A percentile compares a stretch with the other conserved stretches of the same genome.
phyloP scores from a whole-genome alignment of 208 protist species.

The Trypanosomatidae sp. region DNA sequence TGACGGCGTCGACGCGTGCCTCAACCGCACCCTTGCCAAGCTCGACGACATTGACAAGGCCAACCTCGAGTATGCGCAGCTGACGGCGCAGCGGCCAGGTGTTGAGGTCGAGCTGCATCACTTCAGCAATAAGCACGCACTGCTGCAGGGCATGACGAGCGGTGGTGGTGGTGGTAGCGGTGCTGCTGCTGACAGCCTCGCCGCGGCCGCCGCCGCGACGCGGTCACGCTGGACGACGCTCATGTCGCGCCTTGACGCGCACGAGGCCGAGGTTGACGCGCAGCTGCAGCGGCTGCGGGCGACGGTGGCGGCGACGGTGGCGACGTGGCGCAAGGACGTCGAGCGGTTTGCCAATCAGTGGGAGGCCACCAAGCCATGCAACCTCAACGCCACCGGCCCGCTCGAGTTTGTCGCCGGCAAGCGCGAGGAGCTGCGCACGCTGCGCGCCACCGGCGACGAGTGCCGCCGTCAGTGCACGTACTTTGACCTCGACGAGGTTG shows the following conservation, averaged over 20 bases:
- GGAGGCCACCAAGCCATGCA: conserved; percentile 91
- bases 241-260: conserved; percentile 84
- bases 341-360: conserved; percentile 88
- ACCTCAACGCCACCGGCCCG: conserved; percentile 53
- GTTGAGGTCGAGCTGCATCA: conserved; percentile 85
- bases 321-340: conserved; percentile 69
- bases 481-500: conserved; percentile 85
- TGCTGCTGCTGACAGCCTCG: no score
- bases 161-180: conserved; percentile 15
- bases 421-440: conserved; percentile 54
- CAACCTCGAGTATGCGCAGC: conserved; percentile 61
- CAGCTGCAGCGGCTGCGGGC: conserved; percentile 63
- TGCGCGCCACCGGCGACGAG: conserved; percentile 56
- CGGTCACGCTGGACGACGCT: conserved; percentile 62
- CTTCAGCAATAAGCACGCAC: conserved; percentile 88
- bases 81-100: conserved; percentile 71
- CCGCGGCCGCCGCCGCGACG: conserved; percentile 58
- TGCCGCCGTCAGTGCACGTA: conserved; percentile 84
- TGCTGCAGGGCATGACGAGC: conserved; percentile 83
- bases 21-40: conserved; percentile 83
- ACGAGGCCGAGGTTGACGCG: conserved; percentile 88
- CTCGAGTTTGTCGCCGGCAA: conserved; percentile 74
- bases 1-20: conserved; percentile 31
- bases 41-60: conserved; percentile 90
- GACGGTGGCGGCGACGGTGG: conserved; percentile 50